Evolutionary conservation across 805 yeast genomes (phyloP), one percentile per base, ranked within the genome.

Genomic region (Kregervanrija delftensis): DNA sequence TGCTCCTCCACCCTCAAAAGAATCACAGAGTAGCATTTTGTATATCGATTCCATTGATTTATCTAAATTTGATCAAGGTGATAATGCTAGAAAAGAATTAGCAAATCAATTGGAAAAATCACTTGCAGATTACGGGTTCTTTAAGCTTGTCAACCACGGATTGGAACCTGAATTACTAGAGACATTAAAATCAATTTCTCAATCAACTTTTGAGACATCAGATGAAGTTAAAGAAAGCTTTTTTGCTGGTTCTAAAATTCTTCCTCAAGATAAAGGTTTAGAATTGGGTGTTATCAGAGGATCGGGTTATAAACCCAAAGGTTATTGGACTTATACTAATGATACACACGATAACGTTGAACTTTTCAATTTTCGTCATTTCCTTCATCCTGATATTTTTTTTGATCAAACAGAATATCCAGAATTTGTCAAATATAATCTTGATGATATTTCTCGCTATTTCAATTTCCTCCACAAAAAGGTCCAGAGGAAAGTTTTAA

Each of bases 271-370:
- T 54, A 35, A 41, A 2, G 49, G 52, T 8, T 43, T 52, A 28
- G 57, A 61, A 2, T 49, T 65, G 11, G 77, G 79, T 0, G 73
- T 72, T 8, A 74, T 73, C 47, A 57, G 76, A 14, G 77, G 75
- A 5, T 58, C 59, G 33, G 78, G 77, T 0, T 73, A 59, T 57
- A 73, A 73, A 50, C 77, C 77, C 2, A 61, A 60, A 36, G 73
- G 73, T 16, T 72, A 72, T 49, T 73, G 78, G 79, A 59, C 65
- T 4, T 68, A 71, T 59, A 64, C 68, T 15, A 65, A 71, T 47
- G 69, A 69, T 1, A 66, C 67, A 8, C 54, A 67, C 12, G 77
- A 73, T 49, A 63, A 67, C 32, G 71, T 73, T 43, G 72, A 62
- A 37, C 69, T 68, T 47, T 73, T 64, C 57, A 73, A 73, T 49